Base-by-base conservation (phyloP, 805 yeast species). In the Ogataea allantospora region DNA sequence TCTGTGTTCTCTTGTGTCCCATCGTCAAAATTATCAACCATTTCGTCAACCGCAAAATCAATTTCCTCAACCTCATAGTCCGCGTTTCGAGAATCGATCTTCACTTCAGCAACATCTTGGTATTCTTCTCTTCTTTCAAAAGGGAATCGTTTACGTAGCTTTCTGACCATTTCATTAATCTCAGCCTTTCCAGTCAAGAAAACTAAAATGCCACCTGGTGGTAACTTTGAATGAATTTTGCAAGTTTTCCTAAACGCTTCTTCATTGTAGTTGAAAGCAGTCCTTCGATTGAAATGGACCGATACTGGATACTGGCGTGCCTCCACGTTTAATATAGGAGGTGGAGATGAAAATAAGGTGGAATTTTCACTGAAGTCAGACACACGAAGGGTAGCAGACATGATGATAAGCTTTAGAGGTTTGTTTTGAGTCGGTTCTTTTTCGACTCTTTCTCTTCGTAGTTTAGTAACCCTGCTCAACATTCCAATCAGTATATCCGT, bases 381-480 rank as follows among this genome's bases (percentile, higher is more conserved):
- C 1, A 93, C 98, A 52, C 98, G 72, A 42, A 93, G 71, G 0
- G 99, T 93, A 12, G 99, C 99, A 29, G 98, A 89, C 99, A 93
- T 93, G 51, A 93, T 82, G 18, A 93, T 75, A 42, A 93, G 63
- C 58, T 91, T 93, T 43, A 93, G 68, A 9, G 83, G 88, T 44
- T 72, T 77, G 52, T 63, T 61, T 19, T 65, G 67, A 0, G 36
- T 27, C 2, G 84, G 79, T 46, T 78, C 66, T 35, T 70, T 58
- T 3, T 47, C 54, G 52, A 70, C 68, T 34, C 75, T 71, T 44
- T 75, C 70, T 13, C 75, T 67, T 53, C 99, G 77, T 26, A 91
- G 69, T 47, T 72, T 77, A 43, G 88, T 76, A 12, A 89, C 83
- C 50, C 99, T 78, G 56, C 96, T 87, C 35, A 93, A 67, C 83